Conservation (phyloP, 768 basidiomycete genomes). For the Candolleomyces efflorescens region DNA sequence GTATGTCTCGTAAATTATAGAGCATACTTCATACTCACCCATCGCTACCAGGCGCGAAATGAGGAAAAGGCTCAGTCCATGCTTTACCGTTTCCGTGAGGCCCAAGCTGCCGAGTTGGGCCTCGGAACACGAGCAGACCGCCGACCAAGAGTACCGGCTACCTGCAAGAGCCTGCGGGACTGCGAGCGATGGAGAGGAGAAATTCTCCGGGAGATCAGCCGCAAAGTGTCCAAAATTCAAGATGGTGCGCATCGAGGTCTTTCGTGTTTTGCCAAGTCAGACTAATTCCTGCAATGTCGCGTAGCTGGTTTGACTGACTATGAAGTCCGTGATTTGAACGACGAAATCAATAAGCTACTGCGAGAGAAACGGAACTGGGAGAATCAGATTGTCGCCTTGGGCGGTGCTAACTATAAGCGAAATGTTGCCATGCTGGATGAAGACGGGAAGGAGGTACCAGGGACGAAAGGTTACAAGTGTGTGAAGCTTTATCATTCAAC, state of each 20-base stretch:
- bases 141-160: conserved; percentile 89
- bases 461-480: conserved; percentile 96
- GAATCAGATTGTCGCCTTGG: conserved; percentile 93
- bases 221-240: conserved; percentile 98
- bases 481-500: conserved; percentile 16
- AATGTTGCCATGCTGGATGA: conserved; percentile 94
- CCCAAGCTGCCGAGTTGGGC: conserved; percentile 93
- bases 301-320: conserved; percentile 91
- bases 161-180: conserved; percentile 87
- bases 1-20: background rate
- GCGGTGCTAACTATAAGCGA: conserved; percentile 93
- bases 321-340: conserved; percentile 93
- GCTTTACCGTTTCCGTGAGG: conserved; percentile 94
- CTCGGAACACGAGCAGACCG: conserved; percentile 79
- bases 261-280: background rate
- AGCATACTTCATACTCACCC: conserved; percentile 7
- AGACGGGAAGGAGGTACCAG: conserved; percentile 94
- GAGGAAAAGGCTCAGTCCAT: conserved; percentile 97
- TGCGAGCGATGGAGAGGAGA: conserved; percentile 97
- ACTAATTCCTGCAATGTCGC: background rate
- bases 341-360: conserved; percentile 95
- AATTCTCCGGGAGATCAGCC: conserved; percentile 87
- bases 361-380: conserved; percentile 98
- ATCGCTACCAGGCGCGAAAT: conserved; percentile 76
- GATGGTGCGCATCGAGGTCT: conserved; percentile 55